Base-by-base conservation (phyloP, 176 grass and related monocot species). In the Paspalum notatum region DNA sequence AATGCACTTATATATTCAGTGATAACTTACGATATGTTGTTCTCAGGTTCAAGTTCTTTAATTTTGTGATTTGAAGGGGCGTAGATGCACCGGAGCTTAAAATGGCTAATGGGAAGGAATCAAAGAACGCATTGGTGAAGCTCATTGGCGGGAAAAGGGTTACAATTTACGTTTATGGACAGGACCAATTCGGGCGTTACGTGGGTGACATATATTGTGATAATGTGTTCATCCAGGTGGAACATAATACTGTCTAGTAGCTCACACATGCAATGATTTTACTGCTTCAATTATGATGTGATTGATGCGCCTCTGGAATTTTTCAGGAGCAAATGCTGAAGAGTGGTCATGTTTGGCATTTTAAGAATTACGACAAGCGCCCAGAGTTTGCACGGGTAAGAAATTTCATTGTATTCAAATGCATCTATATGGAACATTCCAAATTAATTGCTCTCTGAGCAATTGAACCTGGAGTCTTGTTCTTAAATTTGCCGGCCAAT, bases 11-110 rank as follows among this genome's bases (percentile, higher is more conserved):
- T 42, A 45, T 0, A 16, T 26, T 41, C 42, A 58, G 17, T 18
- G 47, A 21, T 26, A 68, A 12, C 9, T 4, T n/a, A n/a, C 4
- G 39, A 18, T 65, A 43, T 39, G 55, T 10, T 38, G 58, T 55
- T 76, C 9, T 71, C 56, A 77, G 25, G 63, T 64, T 46, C 41
- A 77, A 2, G 18, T 4, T 47, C 42, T 45, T 67, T 71, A n/a
- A 5, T 72, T 73, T 71, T 55, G 63, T 49, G 61, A 81, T 15
- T 77, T 70, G 59, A 50, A 93, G 94, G 79, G 86, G 91, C 60
- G 76, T 93, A 24, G 94, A 97, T 66, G 91, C 91, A 71, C 89
- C 89, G 7, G 89, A 93, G 65, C 68, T 84, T 76, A 42, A 79
- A 8, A 86, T 87, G 90, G 41, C 74, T 46, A 87, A 93, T 32